These are phyloP conservation scores for Gloeopeniophorella convolvens DNA, from an alignment of 768 basidiomycete genomes.

Conservation along the genomic window DNA sequence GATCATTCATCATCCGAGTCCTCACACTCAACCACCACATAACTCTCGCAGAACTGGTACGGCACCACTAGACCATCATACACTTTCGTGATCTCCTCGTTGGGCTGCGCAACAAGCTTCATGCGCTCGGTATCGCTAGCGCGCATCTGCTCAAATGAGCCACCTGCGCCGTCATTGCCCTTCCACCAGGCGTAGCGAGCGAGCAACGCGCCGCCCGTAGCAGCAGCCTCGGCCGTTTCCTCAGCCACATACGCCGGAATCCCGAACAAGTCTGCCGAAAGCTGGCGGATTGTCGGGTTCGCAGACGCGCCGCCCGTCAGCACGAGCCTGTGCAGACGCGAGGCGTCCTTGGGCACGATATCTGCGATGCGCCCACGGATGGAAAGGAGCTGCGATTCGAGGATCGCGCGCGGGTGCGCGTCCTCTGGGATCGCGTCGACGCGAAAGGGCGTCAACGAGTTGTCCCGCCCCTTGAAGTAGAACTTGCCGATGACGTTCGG, in stretches of 20 bases:
- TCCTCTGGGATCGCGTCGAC: slow-evolving; percentile 34
- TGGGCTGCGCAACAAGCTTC: slow-evolving; percentile 57
- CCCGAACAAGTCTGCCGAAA: slow-evolving; percentile 73
- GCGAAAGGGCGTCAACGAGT: slow-evolving; percentile 12
- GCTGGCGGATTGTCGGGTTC: slow-evolving; percentile 64
- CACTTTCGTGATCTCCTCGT: slow-evolving; percentile 35
- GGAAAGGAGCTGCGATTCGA: slow-evolving; percentile 81
- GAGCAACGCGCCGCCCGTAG: slow-evolving; percentile 63
- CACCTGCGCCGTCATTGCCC: slow-evolving; percentile 31
- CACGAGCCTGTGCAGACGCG: slow-evolving; percentile 58
- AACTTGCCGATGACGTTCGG: slow-evolving; percentile 67
- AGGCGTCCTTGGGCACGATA: slow-evolving; percentile 53
- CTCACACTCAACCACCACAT: slow-evolving; percentile 1
- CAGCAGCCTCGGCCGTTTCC: slow-evolving; percentile 54
- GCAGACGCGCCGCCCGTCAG: slow-evolving; percentile 74
- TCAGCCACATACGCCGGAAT: slow-evolving; percentile 66
- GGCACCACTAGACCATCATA: slow-evolving; percentile 48
- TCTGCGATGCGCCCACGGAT: slow-evolving; percentile 65
- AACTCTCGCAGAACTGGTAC: slow-evolving; percentile 49
- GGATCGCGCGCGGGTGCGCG: slow-evolving; percentile 65
- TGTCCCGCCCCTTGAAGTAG: slow-evolving; percentile 42
- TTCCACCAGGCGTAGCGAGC: slow-evolving; percentile 69
- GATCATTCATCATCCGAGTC: too few relatives aligned
- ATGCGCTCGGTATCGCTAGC: slow-evolving; percentile 43
- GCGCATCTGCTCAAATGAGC: slow-evolving; percentile 62